Evolutionary conservation across 306 rosid genomes (phyloP), one percentile per base, ranked within the genome.

Genomic region (Rubus parviflorus): DNA sequence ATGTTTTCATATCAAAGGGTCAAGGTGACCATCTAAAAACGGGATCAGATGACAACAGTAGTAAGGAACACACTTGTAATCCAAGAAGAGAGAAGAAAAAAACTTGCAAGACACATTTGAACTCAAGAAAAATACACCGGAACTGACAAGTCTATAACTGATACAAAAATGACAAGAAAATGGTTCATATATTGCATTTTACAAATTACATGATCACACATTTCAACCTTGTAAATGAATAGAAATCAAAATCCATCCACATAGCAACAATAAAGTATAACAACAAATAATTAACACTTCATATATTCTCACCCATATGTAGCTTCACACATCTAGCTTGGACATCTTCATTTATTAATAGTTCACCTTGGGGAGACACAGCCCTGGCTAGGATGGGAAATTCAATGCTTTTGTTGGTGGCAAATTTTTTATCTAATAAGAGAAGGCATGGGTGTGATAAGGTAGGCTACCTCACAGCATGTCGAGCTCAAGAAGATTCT

Each of bases 401-500:
- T 11, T 52, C 7, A 42, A 15, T 42, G 23, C 5, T 5, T 37
- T 54, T 38, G 1, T 23, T 69, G 3, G 2, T 13, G 43, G 6
- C 23, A 9, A 74, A 19, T 25, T 68, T 37, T 23, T 19, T 67
- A 60, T 22, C 68, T 58, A 17, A 58, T 42, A 64, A 43, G 45
- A 43, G 40, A 58, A 20, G 30, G 48, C 43, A 74, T 58, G 30
- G 7, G 0, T 58, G 53, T 8, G 43, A 60, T 35, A 68, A 23
- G 74, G 80, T 72, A 79, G 74, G 90, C 86, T 79, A 80, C 74
- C 76, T 46, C 19, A 47, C 57, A 70, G 17, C 48, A 60, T 37
- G 72, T 61, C 68, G 72, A 80, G 72, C 62, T 86, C 87, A 91
- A 81, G 97, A 86, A n/a, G 95, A 77, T 64, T 89, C 81, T 17